Evolutionary conservation across 2,329 filamentous ascomycete species (phyloP).

Genomic region (Colletotrichum caudatum): DNA sequence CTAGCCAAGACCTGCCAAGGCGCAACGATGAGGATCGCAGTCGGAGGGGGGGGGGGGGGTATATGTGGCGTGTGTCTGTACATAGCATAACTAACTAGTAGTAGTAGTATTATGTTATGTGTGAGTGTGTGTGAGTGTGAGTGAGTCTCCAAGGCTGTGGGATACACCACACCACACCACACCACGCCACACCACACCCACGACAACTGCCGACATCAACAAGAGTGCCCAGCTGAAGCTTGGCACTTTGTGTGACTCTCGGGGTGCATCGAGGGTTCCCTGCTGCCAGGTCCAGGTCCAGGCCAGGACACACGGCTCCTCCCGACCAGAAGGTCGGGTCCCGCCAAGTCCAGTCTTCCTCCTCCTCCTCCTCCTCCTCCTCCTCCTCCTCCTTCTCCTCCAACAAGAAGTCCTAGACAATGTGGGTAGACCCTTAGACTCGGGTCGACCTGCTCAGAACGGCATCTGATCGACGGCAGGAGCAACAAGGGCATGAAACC

Average conservation of each 20-base stretch:
- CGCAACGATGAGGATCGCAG: background rate
- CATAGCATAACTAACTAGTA: background rate
- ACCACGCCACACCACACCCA: no score
- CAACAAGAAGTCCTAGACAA: background rate
- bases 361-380: no score
- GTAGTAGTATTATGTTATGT: no score
- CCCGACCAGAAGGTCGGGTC: conserved; percentile 33
- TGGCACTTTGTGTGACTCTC: conserved; percentile 15
- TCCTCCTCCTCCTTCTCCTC: no score
- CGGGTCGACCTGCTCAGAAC: conserved; percentile 1
- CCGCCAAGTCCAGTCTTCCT: background rate
- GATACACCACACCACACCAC: no score
- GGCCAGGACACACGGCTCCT: conserved; percentile 34
- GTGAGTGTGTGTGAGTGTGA: background rate
- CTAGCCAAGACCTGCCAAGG: conserved; percentile 32
- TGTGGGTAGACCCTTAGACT: background rate
- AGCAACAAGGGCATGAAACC: conserved; percentile 25
- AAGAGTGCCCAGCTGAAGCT: background rate
- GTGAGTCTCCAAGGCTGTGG: background rate
- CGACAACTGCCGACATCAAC: no score
- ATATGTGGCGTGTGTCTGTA: background rate
- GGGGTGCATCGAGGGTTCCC: conserved; percentile 15
- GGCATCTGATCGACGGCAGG: conserved; percentile 5
- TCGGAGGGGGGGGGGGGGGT: background rate
- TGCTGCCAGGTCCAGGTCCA: conserved; percentile 10